Conservation (phyloP, 257 asterid genomes). For the Petrea volubilis region DNA sequence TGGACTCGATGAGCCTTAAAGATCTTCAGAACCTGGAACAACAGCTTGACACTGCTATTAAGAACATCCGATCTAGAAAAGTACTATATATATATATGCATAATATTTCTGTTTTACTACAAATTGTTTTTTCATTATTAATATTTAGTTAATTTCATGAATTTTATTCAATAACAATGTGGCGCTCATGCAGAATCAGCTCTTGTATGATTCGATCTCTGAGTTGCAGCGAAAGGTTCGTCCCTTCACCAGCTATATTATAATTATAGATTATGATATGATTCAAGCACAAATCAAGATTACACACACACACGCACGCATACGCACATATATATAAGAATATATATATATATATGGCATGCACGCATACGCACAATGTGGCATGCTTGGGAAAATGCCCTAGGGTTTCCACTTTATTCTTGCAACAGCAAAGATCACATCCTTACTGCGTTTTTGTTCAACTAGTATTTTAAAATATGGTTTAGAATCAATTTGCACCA, state of each 20-base stretch:
- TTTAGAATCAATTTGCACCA: too few relatives aligned
- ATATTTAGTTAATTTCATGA: not conserved
- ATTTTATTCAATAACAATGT: too few relatives aligned
- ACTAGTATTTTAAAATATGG: too few relatives aligned
- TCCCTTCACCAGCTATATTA: not conserved
- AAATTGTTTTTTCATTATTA: not conserved
- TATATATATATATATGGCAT: too few relatives aligned
- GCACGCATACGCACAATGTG: too few relatives aligned
- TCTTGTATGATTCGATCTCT: constrained; percentile 71
- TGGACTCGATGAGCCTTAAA: constrained; percentile 50
- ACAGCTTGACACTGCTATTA: constrained; percentile 56
- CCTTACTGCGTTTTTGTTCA: too few relatives aligned
- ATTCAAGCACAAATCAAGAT: not conserved
- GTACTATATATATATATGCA: constrained; percentile 21
- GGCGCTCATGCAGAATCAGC: constrained; percentile 57
- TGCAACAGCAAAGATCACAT: too few relatives aligned
- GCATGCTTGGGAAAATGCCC: too few relatives aligned
- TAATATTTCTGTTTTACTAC: not conserved
- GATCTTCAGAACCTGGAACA: constrained; percentile 74
- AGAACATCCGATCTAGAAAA: constrained; percentile 57
- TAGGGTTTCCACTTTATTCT: too few relatives aligned
- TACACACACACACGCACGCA: too few relatives aligned
- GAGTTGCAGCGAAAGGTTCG: constrained; percentile 79
- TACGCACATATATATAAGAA: not conserved
- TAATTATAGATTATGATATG: not conserved